Evolutionary conservation across 2,329 filamentous ascomycete genomes (phyloP), one percentile per base, ranked within the genome.

Genomic region (Zasmidium angulare): DNA sequence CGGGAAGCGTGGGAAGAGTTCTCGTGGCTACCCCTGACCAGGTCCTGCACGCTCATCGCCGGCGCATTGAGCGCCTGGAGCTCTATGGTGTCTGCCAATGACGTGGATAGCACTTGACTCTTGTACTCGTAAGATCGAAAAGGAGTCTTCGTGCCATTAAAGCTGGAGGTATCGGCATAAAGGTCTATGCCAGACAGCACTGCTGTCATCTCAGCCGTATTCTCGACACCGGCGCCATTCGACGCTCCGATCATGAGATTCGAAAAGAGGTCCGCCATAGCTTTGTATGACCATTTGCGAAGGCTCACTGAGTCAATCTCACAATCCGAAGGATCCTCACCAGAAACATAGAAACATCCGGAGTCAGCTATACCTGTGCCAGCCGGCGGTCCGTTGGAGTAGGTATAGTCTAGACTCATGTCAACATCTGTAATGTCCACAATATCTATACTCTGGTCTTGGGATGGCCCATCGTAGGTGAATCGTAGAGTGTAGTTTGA

Each of bases 361-460:
- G 9, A 23, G 23, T 49, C 2, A 49, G 17, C 20, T 49, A 20
- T 14, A 10, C 46, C 19, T 49, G 10, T 2, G 12, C n/a, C 3
- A 23, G 46, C 20, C 23, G 46, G 20, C 11, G 46, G 17, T 17
- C 20, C 12, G 14, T 24, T 23, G 48, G 48, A 23, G 17, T 19
- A 3, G 14, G 29, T 36, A 36, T 20, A 55, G 19, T 26, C 52
- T 2, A 46, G 22, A 21, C 12, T 48, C 12, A 22, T 26, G 1
- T n/a, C 17, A 2, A 46, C 29, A 1, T 60, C 47, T 24, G 51
- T 29, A 12, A 49, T 29, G 3, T 46, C 43, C 3, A 60, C 4
- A 4, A 60, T 50, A 2, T 22, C n/a, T 11, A 63, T 49, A 17
- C 53, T 23, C 29, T 63, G 57, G 12, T 31, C 36, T 24, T 63